phyloP scores from a whole-genome alignment of 768 basidiomycete genomes.

The Lactarius hatsudake region DNA sequence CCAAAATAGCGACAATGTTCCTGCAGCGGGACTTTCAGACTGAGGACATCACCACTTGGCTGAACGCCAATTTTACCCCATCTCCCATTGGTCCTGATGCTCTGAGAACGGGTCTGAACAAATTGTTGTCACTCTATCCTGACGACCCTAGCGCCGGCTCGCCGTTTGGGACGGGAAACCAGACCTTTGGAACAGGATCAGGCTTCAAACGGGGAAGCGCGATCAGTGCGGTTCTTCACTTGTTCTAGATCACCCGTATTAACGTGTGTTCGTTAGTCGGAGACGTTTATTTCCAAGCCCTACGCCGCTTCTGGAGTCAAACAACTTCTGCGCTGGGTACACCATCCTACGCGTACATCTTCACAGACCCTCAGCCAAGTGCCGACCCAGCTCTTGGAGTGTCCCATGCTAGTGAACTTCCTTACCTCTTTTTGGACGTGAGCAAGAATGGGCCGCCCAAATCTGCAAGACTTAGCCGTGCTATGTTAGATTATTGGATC shows the following conservation, averaged over 20 bases:
- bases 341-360: constrained; percentile 43
- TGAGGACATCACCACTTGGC: constrained; percentile 5
- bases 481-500: constrained; percentile 47
- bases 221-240: constrained; percentile 26
- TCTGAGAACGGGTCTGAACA: constrained; percentile 29
- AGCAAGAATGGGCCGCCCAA: constrained; percentile 5
- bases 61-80: constrained; percentile 22
- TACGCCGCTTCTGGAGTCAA: constrained; percentile 40
- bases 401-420: constrained; percentile 27
- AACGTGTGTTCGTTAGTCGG: constrained; percentile 30
- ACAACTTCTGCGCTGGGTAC: constrained; percentile 40
- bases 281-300: constrained; percentile 42
- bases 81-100: constrained; percentile 19
- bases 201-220: constrained; percentile 42
- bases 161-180: constrained; percentile 46
- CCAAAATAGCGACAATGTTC: constrained; percentile 38
- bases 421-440: constrained; percentile 26
- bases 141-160: constrained; percentile 43
- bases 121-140: constrained; percentile 41
- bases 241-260: not conserved
- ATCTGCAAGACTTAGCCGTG: constrained; percentile 31
- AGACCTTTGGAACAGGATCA: constrained; percentile 43
- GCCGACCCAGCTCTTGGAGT: constrained; percentile 21
- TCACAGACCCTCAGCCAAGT: constrained; percentile 38
- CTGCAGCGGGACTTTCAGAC: constrained; percentile 29